Evolutionary conservation across 495 filamentous ascomycete species (phyloP), one percentile per base, ranked within the genome.

Genomic region (Pseudomonodictys pantanalensis): DNA sequence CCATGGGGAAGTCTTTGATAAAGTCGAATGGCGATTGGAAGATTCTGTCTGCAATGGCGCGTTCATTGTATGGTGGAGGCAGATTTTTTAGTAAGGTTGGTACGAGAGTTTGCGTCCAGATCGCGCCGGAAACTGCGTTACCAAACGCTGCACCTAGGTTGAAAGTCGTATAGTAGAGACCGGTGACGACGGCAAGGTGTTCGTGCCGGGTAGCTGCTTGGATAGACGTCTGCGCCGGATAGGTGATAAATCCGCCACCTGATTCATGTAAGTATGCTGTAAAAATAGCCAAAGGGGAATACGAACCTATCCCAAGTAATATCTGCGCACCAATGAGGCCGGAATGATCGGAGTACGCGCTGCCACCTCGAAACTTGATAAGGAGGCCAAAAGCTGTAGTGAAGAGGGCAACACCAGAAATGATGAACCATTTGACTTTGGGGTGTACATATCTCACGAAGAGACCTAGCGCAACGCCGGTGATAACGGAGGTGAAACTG

Each of bases 311-410:
- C 55, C 81, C 81, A 11, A 82, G 70, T 8, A 84, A 62, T 29
- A 83, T 66, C 55, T 84, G 79, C 3, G 77, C 80, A 15, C 76
- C 79, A 59, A 83, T 76, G 32, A 83, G 72, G 49, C 81, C 81
- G 0, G 75, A 72, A 45, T 80, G 74, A 32, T 69, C 72, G 7
- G 73, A 72, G 1, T 46, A 41, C 10, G 60, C 65, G 17, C 68
- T 30, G 28, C 77, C 75, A 46, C 80, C 78, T 28, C 81, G 79
- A 69, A 69, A 84, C 33, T 74, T 18, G 25, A 67, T 63, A 10
- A 67, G 29, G 9, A 67, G 38, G 23, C 53, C 59, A 29, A 67
- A 67, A 23, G 64, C 64, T 22, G 58, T 59, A 5, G 63, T 50
- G 55, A 62, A 67, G 28, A 67, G 53, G 45, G 26, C 29, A 32